A percentile compares a stretch with the other conserved stretches of the same genome.
Conservation (phyloP, 2,329 filamentous ascomycete species). For the Volutella citrinella region DNA sequence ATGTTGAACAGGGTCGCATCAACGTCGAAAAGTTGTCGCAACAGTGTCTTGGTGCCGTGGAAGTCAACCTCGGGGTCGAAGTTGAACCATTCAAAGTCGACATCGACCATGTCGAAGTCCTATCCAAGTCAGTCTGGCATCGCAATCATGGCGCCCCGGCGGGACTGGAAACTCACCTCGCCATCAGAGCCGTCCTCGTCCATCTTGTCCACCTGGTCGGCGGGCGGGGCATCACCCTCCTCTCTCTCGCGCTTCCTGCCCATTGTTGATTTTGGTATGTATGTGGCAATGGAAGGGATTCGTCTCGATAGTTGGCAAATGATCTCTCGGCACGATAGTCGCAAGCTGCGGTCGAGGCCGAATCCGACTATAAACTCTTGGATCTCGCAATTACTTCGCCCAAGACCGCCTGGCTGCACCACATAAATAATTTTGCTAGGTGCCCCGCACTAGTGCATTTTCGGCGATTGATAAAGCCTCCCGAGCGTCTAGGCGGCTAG, state of each 20-base stretch:
- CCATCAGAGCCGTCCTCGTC: slow-evolving; percentile 52
- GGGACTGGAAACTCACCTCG: slow-evolving; percentile 39
- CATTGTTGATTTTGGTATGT: slow-evolving; percentile 32
- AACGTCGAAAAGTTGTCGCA: slow-evolving; percentile 89
- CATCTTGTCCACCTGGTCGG: slow-evolving; percentile 46
- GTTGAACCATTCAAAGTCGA: slow-evolving; percentile 99
- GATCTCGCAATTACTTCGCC: too few species aligned
- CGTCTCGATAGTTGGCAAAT: too few species aligned
- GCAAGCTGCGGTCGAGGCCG: too few species aligned
- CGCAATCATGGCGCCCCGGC: slow-evolving; percentile 5
- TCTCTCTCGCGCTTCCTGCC: slow-evolving; percentile 50
- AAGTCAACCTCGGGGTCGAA: slow-evolving; percentile 88
- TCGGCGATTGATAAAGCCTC: slow-evolving; percentile 26
- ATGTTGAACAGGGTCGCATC: slow-evolving; percentile 85
- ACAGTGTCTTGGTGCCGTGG: slow-evolving; percentile 84
- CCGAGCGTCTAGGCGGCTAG: too few species aligned
- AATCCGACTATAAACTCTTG: too few species aligned
- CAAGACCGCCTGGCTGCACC: neutral
- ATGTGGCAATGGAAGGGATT: too few species aligned
- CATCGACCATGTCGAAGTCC: slow-evolving; percentile 89
- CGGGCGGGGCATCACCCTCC: slow-evolving; percentile 37
- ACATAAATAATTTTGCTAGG: slow-evolving; percentile 35
- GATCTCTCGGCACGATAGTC: too few species aligned
- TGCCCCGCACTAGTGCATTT: slow-evolving; percentile 41
- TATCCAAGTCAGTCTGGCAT: slow-evolving; percentile 33